Conservation (phyloP, 1,139 yeast species). For the Suhomyces anneliseae region DNA sequence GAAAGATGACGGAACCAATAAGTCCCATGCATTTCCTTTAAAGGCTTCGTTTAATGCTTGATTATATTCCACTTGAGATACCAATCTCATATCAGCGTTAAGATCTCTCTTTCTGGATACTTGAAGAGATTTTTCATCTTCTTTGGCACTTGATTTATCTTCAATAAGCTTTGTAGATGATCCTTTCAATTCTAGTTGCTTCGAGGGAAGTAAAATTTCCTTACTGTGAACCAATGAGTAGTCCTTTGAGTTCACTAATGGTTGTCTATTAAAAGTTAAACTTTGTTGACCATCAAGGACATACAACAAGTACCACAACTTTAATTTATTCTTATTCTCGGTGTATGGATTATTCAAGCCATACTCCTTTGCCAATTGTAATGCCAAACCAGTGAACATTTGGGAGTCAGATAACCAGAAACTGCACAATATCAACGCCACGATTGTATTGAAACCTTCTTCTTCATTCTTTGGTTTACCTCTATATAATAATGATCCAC, state of each 20-base stretch:
- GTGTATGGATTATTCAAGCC: slow-evolving; percentile 44
- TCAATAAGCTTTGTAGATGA: background rate
- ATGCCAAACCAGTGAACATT: slow-evolving; percentile 65
- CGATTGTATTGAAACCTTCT: slow-evolving; percentile 59
- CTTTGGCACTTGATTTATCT: background rate
- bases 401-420: slow-evolving; percentile 69
- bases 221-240: slow-evolving; percentile 43
- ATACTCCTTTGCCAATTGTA: slow-evolving; percentile 60
- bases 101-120: slow-evolving; percentile 12
- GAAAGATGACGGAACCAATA: slow-evolving; percentile 57
- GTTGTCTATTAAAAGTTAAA: slow-evolving; percentile 57
- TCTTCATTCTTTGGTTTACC: slow-evolving; percentile 43
- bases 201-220: slow-evolving; percentile 26
- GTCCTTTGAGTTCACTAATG: slow-evolving; percentile 51
- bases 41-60: slow-evolving; percentile 64
- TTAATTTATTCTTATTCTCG: slow-evolving; percentile 45
- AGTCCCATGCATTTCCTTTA: slow-evolving; percentile 61
- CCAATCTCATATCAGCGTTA: slow-evolving; percentile 55
- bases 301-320: slow-evolving; percentile 68
- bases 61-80: slow-evolving; percentile 71
- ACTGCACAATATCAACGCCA: slow-evolving; percentile 65
- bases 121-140: slow-evolving; percentile 1
- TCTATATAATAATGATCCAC: slow-evolving; percentile 46
- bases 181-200: slow-evolving; percentile 4
- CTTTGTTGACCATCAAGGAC: slow-evolving; percentile 72